A percentile compares a stretch with the other conserved stretches of the same genome.
Evolutionary conservation across 768 basidiomycete species (phyloP).

Genomic region (Agaricus blazei): DNA sequence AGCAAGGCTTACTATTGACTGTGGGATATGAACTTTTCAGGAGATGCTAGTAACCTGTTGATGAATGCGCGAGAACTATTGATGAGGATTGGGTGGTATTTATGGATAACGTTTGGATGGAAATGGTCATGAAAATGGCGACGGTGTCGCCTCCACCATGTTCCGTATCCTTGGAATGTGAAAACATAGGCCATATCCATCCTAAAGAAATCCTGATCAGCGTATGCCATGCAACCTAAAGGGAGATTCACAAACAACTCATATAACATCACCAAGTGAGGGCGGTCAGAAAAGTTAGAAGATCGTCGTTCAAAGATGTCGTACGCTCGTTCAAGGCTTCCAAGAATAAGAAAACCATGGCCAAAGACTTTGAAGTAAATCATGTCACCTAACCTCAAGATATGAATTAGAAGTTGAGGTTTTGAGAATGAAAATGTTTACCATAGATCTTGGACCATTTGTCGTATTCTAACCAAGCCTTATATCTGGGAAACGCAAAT

Average conservation of each 20-base stretch:
- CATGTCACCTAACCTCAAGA: conserved; percentile 8
- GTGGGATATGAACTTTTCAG: conserved; percentile 23
- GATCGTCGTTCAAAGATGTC: conserved; percentile 7
- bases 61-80: not conserved
- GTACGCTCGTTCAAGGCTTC: not conserved
- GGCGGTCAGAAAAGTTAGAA: conserved; percentile 3
- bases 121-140: conserved; percentile 8
- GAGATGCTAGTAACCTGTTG: not conserved
- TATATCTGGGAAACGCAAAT: not conserved
- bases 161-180: conserved; percentile 1
- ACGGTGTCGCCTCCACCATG: conserved; percentile 10
- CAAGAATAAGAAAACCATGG: conserved; percentile 10
- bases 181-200: conserved; percentile 5
- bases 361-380: conserved; percentile 13
- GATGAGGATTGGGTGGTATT: conserved; percentile 3
- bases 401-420: not conserved
- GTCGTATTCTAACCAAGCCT: conserved; percentile 9
- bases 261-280: not conserved
- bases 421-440: not conserved
- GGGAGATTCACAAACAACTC: not conserved
- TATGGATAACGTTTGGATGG: conserved; percentile 7
- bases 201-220: not conserved
- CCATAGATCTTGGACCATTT: conserved; percentile 6
- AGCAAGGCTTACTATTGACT: conserved; percentile 33
- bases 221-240: not conserved